Conservation (phyloP, 2,329 filamentous ascomycete species). For the Pseudogymnoascus sp. region DNA sequence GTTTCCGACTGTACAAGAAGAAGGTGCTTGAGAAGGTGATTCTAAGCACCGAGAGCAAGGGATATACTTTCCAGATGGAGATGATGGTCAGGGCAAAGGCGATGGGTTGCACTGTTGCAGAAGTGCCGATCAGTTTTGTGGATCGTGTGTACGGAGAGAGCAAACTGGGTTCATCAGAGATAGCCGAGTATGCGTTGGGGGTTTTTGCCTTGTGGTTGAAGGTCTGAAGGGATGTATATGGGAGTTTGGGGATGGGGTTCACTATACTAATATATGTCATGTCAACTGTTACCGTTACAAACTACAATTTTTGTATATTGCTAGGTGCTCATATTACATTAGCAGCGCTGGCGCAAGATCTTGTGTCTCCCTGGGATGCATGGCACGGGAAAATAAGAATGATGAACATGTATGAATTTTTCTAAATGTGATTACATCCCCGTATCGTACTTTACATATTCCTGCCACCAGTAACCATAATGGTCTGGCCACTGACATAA, state of each 20-base stretch:
- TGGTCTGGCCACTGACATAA: conserved; percentile 81
- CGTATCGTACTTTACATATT: conserved; percentile 41
- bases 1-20: conserved; percentile 92
- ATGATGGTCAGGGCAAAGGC: conserved; percentile 97
- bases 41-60: conserved; percentile 84
- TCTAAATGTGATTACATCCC: background rate
- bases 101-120: conserved; percentile 87
- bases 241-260: background rate
- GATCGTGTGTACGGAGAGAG: conserved; percentile 92
- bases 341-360: background rate
- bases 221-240: conserved; percentile 42
- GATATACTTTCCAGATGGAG: conserved; percentile 99
- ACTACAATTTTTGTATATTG: background rate
- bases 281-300: conserved; percentile 2
- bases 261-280: conserved; percentile 6
- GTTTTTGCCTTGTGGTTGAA: conserved; percentile 72
- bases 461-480: conserved; percentile 74
- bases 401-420: background rate
- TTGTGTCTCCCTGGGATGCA: background rate
- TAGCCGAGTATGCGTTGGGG: conserved; percentile 91
- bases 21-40: conserved; percentile 85
- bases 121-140: conserved; percentile 95
- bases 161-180: conserved; percentile 91
- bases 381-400: background rate
- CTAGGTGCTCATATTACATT: background rate